Evolutionary conservation across 768 basidiomycete species (phyloP), one percentile per base, ranked within the genome.

Genomic region (Mycena latifolia): DNA sequence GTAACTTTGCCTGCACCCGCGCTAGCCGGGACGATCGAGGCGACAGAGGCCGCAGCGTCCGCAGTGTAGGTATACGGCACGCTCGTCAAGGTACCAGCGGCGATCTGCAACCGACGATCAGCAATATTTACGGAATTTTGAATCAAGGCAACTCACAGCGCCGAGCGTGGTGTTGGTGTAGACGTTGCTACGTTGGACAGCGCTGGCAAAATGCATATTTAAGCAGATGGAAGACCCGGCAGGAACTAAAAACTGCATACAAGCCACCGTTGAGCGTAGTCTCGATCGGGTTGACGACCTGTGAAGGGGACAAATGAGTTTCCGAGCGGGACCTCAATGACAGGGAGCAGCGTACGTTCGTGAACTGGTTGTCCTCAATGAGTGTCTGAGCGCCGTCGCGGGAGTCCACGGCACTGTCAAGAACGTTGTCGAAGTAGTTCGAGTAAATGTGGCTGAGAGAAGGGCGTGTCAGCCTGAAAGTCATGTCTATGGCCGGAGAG

Each of bases 311-410:
- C 12, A 27, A 53, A 28, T 24, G n/a, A 35, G 33, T 2, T 37
- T 10, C 37, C 8, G 24, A 8, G 25, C 6, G 43, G 41, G 15
- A 4, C 8, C n/a, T n/a, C n/a, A 6, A 24, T 17, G 2, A 11
- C 46, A 48, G 17, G 20, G 12, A 27, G 24, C 17, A 45, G 27
- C 53, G 31, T 57, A 63, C 67, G 41, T 69, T 65, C 29, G 63
- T 69, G 55, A 64, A 69, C 45, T 65, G 63, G 55, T 69, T 69
- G 55, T 46, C 59, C 60, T 69, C 68, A 28, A 69, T 59, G 25
- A 69, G 53, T 9, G 52, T 59, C 18, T 69, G 68, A 29, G 68
- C 64, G 8, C 68, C 68, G 35, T 65, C 63, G 22, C 68, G 68
- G 29, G 68, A 65, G 55, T 66, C 63, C 6, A 69, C 64, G 4